These are phyloP conservation scores for Maudiozyma saulgeensis DNA, from an alignment of 805 yeast genomes.

Conservation along the genomic window DNA sequence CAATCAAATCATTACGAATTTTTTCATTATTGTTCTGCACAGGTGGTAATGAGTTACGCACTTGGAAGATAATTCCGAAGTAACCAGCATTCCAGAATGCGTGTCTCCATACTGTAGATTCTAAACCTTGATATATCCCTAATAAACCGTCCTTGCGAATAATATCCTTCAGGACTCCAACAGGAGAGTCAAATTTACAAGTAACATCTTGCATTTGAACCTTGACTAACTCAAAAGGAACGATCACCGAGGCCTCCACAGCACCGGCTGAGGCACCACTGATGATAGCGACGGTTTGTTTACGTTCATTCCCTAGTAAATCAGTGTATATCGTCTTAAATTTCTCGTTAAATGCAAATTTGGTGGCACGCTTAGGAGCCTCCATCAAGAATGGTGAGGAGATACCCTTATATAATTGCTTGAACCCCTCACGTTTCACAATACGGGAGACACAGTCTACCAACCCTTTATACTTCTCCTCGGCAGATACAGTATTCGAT, in stretches of 20 bases:
- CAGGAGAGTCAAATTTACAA: conserved; percentile 58
- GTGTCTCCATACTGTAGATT: conserved; percentile 96
- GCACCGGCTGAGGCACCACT: conserved; percentile 99
- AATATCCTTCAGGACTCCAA: conserved; percentile 69
- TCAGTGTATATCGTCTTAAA: conserved; percentile 80
- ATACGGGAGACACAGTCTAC: conserved; percentile 77
- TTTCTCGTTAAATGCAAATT: conserved; percentile 96
- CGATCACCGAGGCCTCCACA: conserved; percentile 91
- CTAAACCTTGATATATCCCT: conserved; percentile 88
- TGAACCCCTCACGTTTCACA: conserved; percentile 73
- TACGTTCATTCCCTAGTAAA: conserved; percentile 61
- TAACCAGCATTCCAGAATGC: conserved; percentile 96
- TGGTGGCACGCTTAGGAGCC: conserved; percentile 98
- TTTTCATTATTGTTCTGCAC: conserved; percentile 63
- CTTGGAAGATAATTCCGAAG: conserved; percentile 89
- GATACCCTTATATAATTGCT: conserved; percentile 85
- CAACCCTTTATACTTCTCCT: conserved; percentile 56
- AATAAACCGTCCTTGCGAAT: conserved; percentile 66
- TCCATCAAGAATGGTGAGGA: conserved; percentile 96
- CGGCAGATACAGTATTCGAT: conserved; percentile 15
- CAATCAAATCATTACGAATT: conserved; percentile 76
- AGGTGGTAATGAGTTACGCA: conserved; percentile 67
- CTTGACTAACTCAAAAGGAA: conserved; percentile 93
- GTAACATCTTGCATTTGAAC: conserved; percentile 90
- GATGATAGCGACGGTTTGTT: conserved; percentile 74